Percentiles rank a stretch among this genome's conserved stretches.
These are phyloP conservation scores for Coleophoma eucalyptorum DNA, from an alignment of 2,329 filamentous ascomycete genomes.

Conservation along the genomic window DNA sequence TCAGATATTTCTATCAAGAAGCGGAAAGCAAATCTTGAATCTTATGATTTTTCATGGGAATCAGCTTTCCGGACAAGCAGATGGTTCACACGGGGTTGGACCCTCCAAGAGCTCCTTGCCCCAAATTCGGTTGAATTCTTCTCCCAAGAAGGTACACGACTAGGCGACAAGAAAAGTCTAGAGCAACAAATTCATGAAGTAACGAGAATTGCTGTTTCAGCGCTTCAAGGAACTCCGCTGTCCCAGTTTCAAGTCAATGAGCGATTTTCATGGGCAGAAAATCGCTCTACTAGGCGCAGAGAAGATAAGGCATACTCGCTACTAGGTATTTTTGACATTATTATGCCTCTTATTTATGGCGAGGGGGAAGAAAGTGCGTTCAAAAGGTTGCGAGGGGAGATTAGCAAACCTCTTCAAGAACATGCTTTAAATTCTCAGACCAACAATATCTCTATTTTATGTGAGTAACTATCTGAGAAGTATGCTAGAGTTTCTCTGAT, in stretches of 20 bases:
- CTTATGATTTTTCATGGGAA: not conserved
- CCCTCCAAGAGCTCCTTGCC: not conserved
- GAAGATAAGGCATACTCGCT: slow-evolving; percentile 40
- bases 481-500: no score
- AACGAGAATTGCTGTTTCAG: slow-evolving; percentile 1
- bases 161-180: not conserved
- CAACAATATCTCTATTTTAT: no score
- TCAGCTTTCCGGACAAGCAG: not conserved
- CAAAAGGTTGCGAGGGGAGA: slow-evolving; percentile 28
- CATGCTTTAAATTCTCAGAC: not conserved
- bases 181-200: slow-evolving; percentile 1
- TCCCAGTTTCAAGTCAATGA: not conserved
- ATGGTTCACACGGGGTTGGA: not conserved
- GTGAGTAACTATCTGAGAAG: not conserved
- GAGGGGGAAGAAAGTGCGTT: slow-evolving; percentile 27
- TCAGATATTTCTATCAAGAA: not conserved
- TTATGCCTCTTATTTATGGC: slow-evolving; percentile 38
- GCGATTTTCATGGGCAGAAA: slow-evolving; percentile 33
- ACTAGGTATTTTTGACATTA: slow-evolving; percentile 36
- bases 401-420: slow-evolving; percentile 9
- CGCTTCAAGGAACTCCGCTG: slow-evolving; percentile 1
- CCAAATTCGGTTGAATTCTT: not conserved
- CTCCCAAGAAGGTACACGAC: not conserved
- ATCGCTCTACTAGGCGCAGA: slow-evolving; percentile 25
- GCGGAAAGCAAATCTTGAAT: not conserved